Conservation (phyloP, 768 basidiomycete genomes). For the Hysterangium stoloniferum region DNA sequence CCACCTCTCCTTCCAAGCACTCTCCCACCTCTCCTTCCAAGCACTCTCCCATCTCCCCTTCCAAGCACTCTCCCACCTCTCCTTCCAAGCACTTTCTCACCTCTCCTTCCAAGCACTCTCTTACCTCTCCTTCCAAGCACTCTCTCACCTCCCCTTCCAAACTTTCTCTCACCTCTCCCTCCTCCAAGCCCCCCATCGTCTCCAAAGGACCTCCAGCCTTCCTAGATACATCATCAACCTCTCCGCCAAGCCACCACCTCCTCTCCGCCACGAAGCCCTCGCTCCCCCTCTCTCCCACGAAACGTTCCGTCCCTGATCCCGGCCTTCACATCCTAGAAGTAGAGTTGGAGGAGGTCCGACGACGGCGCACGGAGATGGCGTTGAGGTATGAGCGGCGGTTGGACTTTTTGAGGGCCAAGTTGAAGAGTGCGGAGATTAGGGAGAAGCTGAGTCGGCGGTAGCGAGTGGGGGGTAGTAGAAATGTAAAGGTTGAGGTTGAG, state of each 20-base stretch:
- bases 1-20: background rate
- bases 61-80: too few relatives aligned
- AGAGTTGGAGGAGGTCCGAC: constrained; percentile 48
- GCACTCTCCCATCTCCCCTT: too few relatives aligned
- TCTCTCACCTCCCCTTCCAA: too few relatives aligned
- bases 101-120: too few relatives aligned
- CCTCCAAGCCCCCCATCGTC: background rate
- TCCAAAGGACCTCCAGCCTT: too few relatives aligned
- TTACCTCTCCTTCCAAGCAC: too few relatives aligned
- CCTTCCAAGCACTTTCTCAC: too few relatives aligned
- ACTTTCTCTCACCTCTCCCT: background rate
- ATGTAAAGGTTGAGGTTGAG: too few relatives aligned
- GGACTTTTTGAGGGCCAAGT: constrained; percentile 72
- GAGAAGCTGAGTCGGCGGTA: constrained; percentile 60
- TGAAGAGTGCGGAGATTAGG: constrained; percentile 77
- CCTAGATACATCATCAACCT: background rate
- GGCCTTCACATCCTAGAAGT: background rate
- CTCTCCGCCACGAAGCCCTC: background rate
- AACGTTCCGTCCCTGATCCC: background rate
- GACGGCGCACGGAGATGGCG: constrained; percentile 62
- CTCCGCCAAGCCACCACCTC: background rate
- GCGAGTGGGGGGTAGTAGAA: constrained; percentile 8
- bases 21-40: background rate
- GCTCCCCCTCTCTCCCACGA: background rate
- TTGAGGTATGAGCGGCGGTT: constrained; percentile 66